These are phyloP conservation scores for Akebia trifoliata DNA, from an alignment of 164 flowering plant species.

Conservation along the genomic window DNA sequence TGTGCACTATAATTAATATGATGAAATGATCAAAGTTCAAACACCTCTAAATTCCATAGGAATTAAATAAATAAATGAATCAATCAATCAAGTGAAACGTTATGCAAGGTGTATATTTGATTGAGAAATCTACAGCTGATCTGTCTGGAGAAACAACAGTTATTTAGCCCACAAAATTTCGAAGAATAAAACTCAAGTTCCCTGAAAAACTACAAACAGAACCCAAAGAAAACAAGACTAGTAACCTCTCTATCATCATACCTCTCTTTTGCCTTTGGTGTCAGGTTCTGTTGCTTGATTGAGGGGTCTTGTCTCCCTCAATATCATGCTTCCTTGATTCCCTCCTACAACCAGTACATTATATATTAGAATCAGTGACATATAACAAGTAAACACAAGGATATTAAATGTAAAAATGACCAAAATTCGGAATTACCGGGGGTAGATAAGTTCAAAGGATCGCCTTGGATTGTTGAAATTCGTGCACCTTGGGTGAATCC, in stretches of 20 bases:
- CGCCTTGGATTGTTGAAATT: constrained; percentile 24
- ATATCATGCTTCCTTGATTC: constrained; percentile 20
- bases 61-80: too few relatives aligned
- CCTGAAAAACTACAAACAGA: constrained; percentile 1
- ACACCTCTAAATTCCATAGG: too few relatives aligned
- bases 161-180: constrained; percentile 5
- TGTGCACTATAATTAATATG: too few relatives aligned
- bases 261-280: constrained; percentile 36
- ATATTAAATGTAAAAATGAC: not conserved
- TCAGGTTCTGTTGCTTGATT: constrained; percentile 32
- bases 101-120: not conserved
- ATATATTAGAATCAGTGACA: not conserved
- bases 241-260: constrained; percentile 11
- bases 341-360: constrained; percentile 24
- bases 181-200: not conserved
- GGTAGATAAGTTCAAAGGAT: constrained; percentile 6
- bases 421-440: constrained; percentile 2
- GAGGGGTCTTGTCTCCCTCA: constrained; percentile 28
- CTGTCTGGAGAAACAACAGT: constrained; percentile 3
- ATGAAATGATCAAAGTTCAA: too few relatives aligned
- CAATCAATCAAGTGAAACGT: too few relatives aligned
- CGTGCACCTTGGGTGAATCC: constrained; percentile 34
- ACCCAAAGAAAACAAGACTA: constrained; percentile 3
- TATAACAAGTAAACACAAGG: not conserved
- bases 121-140: constrained; percentile 3